Evolutionary conservation across 2,329 filamentous ascomycete species (phyloP).

Genomic region (Trichoderma sp.): DNA sequence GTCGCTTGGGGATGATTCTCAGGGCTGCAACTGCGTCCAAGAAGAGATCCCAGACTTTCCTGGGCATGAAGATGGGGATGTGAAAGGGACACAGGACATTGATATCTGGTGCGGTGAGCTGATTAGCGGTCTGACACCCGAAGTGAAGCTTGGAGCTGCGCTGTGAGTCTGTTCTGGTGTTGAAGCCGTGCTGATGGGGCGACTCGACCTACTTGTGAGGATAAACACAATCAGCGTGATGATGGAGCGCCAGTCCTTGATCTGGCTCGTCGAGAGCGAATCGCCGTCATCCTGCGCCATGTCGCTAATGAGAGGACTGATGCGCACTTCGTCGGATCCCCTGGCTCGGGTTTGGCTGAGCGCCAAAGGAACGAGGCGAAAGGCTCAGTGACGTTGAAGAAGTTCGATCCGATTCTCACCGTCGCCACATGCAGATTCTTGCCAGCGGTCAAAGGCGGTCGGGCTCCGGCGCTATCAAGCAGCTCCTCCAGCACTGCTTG

Average conservation of each 20-base stretch:
- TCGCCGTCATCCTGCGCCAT: constrained; percentile 14
- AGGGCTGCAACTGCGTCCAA: constrained; percentile 41
- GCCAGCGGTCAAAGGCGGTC: not conserved
- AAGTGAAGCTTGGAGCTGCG: not conserved
- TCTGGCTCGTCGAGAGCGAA: constrained; percentile 40
- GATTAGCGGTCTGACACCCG: too few species aligned
- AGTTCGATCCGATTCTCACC: not conserved
- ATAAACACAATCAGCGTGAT: constrained; percentile 70
- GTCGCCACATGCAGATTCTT: not conserved
- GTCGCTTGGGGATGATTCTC: constrained; percentile 56
- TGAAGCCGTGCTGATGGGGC: not conserved
- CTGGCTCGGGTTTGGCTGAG: not conserved
- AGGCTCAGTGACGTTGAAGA: not conserved
- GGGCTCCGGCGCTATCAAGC: not conserved
- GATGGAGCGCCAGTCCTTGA: constrained; percentile 69
- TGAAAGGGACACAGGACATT: constrained; percentile 70
- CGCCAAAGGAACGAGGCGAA: not conserved
- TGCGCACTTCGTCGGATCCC: not conserved
- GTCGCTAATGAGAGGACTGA: not conserved
- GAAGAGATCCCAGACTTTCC: constrained; percentile 49
- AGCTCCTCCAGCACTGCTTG: not conserved
- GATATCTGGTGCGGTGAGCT: constrained; percentile 53
- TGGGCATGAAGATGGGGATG: constrained; percentile 63
- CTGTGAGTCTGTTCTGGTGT: not conserved
- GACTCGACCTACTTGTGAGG: constrained; percentile 62